A percentile compares a stretch with the other conserved stretches of the same genome.
Evolutionary conservation across 495 filamentous ascomycete species (phyloP).

Genomic region (Aeminium ludgeri): DNA sequence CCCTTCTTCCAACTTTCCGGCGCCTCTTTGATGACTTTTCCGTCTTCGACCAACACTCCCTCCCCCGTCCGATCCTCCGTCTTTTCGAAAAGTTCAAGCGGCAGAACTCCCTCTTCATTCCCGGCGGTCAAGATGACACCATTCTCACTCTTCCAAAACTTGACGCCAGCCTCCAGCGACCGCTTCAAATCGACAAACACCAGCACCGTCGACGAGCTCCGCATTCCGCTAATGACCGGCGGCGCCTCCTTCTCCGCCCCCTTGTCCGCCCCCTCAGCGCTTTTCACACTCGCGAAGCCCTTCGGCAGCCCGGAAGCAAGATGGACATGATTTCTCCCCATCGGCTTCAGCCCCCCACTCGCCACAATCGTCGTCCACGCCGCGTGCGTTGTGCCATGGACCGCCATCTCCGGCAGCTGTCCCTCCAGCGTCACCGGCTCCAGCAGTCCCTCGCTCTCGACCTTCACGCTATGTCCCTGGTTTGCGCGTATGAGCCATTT

Average conservation of each 20-base stretch:
- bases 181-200: conserved; percentile 61
- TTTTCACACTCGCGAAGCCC: conserved; percentile 22
- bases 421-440: conserved; percentile 37
- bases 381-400: conserved; percentile 76
- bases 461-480: conserved; percentile 66
- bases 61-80: conserved; percentile 22
- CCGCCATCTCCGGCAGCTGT: conserved; percentile 43
- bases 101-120: conserved; percentile 21
- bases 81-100: conserved; percentile 21
- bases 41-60: conserved; percentile 21
- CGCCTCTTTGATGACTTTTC: conserved; percentile 15
- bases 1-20: conserved; percentile 4
- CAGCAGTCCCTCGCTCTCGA: conserved; percentile 53
- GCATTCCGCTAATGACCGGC: conserved; percentile 70
- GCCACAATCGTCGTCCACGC: conserved; percentile 56
- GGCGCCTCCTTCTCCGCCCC: conserved; percentile 4
- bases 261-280: conserved; percentile 18
- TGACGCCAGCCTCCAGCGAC: conserved; percentile 46
- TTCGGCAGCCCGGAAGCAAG: conserved; percentile 54
- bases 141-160: conserved; percentile 80
- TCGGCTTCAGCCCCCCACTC: conserved; percentile 58
- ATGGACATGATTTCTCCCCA: conserved; percentile 76
- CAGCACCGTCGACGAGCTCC: conserved; percentile 56
- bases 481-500: conserved; percentile 77
- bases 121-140: conserved; percentile 35